Conservation (phyloP, 768 basidiomycete species). For the Megacollybia marginata region DNA sequence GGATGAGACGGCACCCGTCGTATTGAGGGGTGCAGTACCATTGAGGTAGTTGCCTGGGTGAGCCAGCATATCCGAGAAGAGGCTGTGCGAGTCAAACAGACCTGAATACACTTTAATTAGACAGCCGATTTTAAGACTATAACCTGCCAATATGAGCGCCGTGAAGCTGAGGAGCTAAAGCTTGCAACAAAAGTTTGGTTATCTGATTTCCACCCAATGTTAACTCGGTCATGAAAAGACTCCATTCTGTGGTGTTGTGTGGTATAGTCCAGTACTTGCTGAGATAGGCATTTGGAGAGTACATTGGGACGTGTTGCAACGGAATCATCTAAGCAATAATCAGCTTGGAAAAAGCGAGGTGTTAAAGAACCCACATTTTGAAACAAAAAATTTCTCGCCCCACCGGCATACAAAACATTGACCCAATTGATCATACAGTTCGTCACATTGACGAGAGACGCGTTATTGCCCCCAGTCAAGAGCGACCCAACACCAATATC, state of each 20-base stretch:
- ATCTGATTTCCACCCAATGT: constrained; percentile 27
- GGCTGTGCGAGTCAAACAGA: constrained; percentile 34
- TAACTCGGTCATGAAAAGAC: constrained; percentile 30
- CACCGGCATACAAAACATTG: constrained; percentile 43
- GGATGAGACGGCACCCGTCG: constrained; percentile 26
- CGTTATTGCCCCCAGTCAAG: constrained; percentile 41
- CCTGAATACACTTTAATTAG: constrained; percentile 13
- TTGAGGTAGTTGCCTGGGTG: constrained; percentile 35
- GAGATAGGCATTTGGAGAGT: constrained; percentile 38
- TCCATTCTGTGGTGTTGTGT: constrained; percentile 45
- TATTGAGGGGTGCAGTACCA: constrained; percentile 42
- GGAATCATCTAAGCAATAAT: constrained; percentile 42
- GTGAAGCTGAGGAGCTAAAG: constrained; percentile 20
- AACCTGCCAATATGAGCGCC: constrained; percentile 39
- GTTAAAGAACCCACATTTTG: constrained; percentile 42
- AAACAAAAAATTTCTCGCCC: constrained; percentile 63
- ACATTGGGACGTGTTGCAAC: constrained; percentile 40
- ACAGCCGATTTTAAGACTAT: neutral
- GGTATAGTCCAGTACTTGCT: constrained; percentile 41
- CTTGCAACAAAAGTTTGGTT: constrained; percentile 26
- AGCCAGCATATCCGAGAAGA: constrained; percentile 33
- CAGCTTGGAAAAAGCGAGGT: neutral
- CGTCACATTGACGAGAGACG: constrained; percentile 52
- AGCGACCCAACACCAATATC: constrained; percentile 52
- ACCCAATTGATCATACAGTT: constrained; percentile 56